Percentiles rank a stretch among this genome's conserved stretches.
These are phyloP conservation scores for Kwoniella sp. DNA, from an alignment of 768 basidiomycete genomes.

Conservation along the genomic window DNA sequence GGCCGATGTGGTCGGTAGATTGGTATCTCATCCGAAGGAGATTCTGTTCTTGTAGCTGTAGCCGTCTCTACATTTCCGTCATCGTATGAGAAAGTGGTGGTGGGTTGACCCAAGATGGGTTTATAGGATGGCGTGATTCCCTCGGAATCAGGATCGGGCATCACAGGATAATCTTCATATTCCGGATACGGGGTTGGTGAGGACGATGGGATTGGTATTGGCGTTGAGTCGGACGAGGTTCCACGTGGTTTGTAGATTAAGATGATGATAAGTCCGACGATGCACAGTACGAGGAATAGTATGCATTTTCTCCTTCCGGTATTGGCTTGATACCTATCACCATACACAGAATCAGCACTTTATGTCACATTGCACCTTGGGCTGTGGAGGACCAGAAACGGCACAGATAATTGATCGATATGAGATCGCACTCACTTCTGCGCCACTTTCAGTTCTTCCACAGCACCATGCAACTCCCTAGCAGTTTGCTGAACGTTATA, in stretches of 20 bases:
- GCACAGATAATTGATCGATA: too few relatives aligned
- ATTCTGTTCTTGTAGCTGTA: background rate
- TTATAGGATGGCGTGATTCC: slow-evolving; percentile 11
- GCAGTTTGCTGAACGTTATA: slow-evolving; percentile 96
- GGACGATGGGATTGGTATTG: slow-evolving; percentile 12
- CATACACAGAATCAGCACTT: background rate
- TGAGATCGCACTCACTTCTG: slow-evolving; percentile 72
- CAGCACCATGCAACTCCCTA: slow-evolving; percentile 76
- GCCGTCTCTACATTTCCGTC: background rate
- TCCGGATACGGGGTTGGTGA: slow-evolving; percentile 4
- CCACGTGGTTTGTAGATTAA: slow-evolving; percentile 86
- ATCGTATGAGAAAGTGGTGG: background rate
- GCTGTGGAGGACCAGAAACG: too few relatives aligned
- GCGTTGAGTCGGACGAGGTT: slow-evolving; percentile 9
- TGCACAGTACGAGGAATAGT: slow-evolving; percentile 83
- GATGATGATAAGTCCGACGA: slow-evolving; percentile 80
- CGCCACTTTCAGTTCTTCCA: slow-evolving; percentile 78
- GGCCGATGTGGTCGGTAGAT: slow-evolving; percentile 19
- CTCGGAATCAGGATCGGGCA: background rate
- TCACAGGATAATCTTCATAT: slow-evolving; percentile 1
- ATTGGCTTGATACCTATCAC: slow-evolving; percentile 81
- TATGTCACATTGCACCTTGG: too few relatives aligned
- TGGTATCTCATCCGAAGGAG: background rate
- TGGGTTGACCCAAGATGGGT: slow-evolving; percentile 5
- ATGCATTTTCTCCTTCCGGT: slow-evolving; percentile 92